phyloP scores from a whole-genome alignment of 306 rosid genomes.

The Delonix regia region DNA sequence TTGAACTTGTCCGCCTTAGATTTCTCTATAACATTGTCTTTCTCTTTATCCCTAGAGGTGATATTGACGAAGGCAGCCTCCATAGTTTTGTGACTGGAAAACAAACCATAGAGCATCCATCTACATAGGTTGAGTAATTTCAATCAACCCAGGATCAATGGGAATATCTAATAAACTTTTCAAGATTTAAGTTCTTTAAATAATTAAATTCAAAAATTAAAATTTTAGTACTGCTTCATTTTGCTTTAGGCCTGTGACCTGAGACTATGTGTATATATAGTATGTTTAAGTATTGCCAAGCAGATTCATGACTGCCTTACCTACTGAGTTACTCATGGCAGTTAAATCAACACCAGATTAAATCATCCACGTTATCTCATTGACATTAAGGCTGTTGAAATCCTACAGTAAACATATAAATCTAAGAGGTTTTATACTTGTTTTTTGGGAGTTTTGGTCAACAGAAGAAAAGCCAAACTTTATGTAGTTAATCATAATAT shows the following conservation, averaged over 20 bases:
- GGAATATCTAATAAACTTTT: neutral
- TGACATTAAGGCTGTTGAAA: neutral
- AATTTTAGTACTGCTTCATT: neutral
- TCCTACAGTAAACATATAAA: neutral
- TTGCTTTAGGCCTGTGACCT: neutral
- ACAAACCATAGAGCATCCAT: neutral
- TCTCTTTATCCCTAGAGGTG: neutral
- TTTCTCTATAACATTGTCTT: neutral
- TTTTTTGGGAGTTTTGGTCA: too few relatives aligned
- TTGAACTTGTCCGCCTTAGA: neutral
- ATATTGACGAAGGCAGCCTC: neutral
- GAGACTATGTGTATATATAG: neutral
- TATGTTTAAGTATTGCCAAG: neutral
- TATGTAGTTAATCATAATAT: too few relatives aligned
- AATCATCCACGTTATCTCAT: neutral
- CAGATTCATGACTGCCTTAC: neutral
- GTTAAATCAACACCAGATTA: neutral
- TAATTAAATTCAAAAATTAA: neutral
- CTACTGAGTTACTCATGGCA: neutral
- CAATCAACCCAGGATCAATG: constrained; percentile 14
- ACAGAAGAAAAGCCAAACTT: too few relatives aligned
- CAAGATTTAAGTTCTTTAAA: neutral
- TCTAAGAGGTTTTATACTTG: neutral
- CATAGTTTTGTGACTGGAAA: neutral
- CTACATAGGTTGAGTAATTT: neutral